A percentile compares a stretch with the other conserved stretches of the same genome.
Evolutionary conservation across 1,139 yeast genomes (phyloP).

Genomic region (Sugiyamaella neomexicana): DNA sequence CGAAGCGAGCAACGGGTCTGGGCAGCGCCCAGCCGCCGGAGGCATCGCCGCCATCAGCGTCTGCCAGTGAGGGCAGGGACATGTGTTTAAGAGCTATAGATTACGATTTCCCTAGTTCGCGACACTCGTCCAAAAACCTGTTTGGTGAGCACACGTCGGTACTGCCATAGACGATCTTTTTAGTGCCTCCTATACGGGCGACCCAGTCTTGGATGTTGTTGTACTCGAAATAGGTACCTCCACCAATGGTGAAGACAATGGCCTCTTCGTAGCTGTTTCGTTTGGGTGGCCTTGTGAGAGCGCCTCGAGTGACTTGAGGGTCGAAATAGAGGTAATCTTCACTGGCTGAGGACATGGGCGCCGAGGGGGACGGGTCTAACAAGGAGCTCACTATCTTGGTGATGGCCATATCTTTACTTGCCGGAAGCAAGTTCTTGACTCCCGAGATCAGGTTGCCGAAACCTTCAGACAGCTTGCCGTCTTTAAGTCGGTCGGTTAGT

Average conservation of each 20-base stretch:
- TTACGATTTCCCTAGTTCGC: constrained; percentile 46
- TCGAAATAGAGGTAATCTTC: constrained; percentile 91
- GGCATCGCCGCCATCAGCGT: no score
- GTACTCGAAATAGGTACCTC: constrained; percentile 92
- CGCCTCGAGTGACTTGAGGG: constrained; percentile 82
- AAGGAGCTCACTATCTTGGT: constrained; percentile 89
- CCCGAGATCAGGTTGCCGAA: constrained; percentile 87
- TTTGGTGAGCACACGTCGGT: constrained; percentile 77
- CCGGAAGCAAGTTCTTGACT: constrained; percentile 83
- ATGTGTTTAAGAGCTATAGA: no score
- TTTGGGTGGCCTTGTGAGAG: constrained; percentile 85
- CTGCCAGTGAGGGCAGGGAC: no score
- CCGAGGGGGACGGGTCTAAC: constrained; percentile 71
- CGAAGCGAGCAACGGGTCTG: constrained; percentile 7
- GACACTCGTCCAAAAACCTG: constrained; percentile 73
- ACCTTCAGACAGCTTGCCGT: constrained; percentile 71
- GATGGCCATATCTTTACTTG: constrained; percentile 80
- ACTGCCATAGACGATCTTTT: constrained; percentile 76
- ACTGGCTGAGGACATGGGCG: constrained; percentile 51
- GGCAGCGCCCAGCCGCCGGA: constrained; percentile 17
- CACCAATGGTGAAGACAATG: constrained; percentile 90
- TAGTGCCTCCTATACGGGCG: constrained; percentile 41
- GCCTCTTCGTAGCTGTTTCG: constrained; percentile 80
- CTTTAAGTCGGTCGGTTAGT: constrained; percentile 60
- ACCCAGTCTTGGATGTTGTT: constrained; percentile 94